Evolutionary conservation across 768 basidiomycete species (phyloP).

Genomic region (Flagelloscypha sp.): DNA sequence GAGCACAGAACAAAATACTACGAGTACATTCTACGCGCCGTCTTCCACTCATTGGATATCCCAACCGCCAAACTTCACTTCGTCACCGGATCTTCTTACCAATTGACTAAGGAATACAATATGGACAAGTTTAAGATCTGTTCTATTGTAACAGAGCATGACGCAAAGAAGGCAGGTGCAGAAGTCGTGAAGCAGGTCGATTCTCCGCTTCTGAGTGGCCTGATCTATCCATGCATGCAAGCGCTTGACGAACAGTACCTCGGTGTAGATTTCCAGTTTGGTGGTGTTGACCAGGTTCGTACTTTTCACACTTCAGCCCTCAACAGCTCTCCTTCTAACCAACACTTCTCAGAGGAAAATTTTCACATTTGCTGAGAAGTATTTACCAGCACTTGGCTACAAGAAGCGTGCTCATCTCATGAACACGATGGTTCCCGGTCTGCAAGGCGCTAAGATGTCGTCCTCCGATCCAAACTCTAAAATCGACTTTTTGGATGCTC

Average conservation of each 20-base stretch:
- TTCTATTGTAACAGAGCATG: conserved; percentile 89
- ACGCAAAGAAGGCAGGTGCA: conserved; percentile 96
- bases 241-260: conserved; percentile 98
- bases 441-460: conserved; percentile 96
- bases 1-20: conserved; percentile 87
- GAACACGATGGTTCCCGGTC: conserved; percentile 96
- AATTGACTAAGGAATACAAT: conserved; percentile 85
- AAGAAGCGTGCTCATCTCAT: conserved; percentile 92
- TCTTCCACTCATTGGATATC: conserved; percentile 85
- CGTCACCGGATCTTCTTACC: conserved; percentile 88
- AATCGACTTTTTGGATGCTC: conserved; percentile 91
- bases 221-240: conserved; percentile 94
- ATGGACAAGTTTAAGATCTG: conserved; percentile 91
- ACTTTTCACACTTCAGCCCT: neutral
- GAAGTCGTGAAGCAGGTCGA: conserved; percentile 98
- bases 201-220: conserved; percentile 80
- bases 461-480: conserved; percentile 96
- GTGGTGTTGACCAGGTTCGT: conserved; percentile 90
- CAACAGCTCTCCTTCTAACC: conserved; percentile 1
- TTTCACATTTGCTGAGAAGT: conserved; percentile 94
- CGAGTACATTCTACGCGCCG: conserved; percentile 66
- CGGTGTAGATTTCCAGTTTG: conserved; percentile 94
- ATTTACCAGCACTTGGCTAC: conserved; percentile 91
- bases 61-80: conserved; percentile 79
- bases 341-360: conserved; percentile 74